phyloP scores from a whole-genome alignment of 1,284 basidiomycete species.

The Leccinum subrobustum region DNA sequence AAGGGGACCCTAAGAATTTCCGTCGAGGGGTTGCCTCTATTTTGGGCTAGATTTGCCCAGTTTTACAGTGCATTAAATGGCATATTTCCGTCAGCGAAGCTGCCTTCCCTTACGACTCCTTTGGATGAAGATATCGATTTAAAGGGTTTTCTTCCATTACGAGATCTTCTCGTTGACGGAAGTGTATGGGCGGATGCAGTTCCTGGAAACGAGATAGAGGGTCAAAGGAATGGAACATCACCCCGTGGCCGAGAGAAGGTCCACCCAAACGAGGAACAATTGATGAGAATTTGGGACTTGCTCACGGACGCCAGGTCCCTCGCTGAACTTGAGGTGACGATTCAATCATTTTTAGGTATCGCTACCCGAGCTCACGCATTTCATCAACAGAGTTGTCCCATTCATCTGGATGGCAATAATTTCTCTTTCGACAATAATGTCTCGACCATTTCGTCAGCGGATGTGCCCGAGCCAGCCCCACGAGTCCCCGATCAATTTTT shows the following conservation, averaged over 20 bases:
- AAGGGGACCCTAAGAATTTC: conserved; percentile 20
- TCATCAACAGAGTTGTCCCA: conserved; percentile 28
- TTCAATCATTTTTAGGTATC: conserved; percentile 8
- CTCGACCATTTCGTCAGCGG: conserved; percentile 9
- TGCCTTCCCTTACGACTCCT: conserved; percentile 64
- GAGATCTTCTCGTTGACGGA: conserved; percentile 45
- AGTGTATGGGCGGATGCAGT: conserved; percentile 1
- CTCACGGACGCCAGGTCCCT: conserved; percentile 72
- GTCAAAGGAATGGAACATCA: conserved; percentile 16
- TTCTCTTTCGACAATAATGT: conserved; percentile 18
- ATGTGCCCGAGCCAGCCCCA: not conserved
- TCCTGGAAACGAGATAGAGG: conserved; percentile 19
- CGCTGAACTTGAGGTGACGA: conserved; percentile 55
- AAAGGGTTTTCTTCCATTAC: conserved; percentile 84
- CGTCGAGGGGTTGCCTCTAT: conserved; percentile 41
- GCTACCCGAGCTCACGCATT: conserved; percentile 16
- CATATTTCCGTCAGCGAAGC: conserved; percentile 67
- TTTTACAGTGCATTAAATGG: conserved; percentile 65
- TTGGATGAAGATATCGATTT: conserved; percentile 93
- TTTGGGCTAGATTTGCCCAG: conserved; percentile 75
- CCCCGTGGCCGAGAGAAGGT: conserved; percentile 48
- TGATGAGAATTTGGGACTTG: conserved; percentile 91
- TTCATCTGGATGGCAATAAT: conserved; percentile 20
- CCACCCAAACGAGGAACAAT: conserved; percentile 93
- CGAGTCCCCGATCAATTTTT: conserved; percentile 19